Evolutionary conservation across 2,329 filamentous ascomycete species (phyloP).

Genomic region (Alternaria viburni): DNA sequence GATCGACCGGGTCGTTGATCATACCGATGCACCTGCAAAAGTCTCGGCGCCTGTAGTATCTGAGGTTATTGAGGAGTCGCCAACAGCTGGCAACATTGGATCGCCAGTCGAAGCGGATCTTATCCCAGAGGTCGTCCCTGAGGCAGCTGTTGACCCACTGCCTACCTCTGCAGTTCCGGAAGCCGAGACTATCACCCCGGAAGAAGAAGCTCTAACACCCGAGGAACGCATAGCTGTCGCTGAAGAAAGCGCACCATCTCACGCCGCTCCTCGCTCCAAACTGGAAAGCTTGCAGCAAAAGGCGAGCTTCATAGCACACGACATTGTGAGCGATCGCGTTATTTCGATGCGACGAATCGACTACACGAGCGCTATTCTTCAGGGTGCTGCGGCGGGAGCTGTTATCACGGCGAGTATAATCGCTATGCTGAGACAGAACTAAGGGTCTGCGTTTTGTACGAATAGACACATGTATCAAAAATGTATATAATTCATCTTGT

Average conservation of each 20-base stretch:
- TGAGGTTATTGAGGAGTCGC: conserved; percentile 14
- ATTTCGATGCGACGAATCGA: conserved; percentile 55
- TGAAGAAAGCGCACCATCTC: conserved; percentile 16
- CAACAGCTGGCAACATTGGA: conserved; percentile 5
- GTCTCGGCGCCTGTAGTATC: conserved; percentile 3
- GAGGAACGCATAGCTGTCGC: conserved; percentile 25
- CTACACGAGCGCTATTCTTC: conserved; percentile 53
- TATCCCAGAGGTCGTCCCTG: conserved; percentile 2
- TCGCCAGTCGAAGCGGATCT: conserved; percentile 4
- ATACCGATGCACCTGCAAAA: not conserved
- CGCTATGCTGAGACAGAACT: conserved; percentile 30
- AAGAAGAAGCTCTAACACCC: conserved; percentile 8
- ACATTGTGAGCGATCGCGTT: conserved; percentile 53
- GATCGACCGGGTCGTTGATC: conserved; percentile 28
- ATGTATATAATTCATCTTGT: not conserved
- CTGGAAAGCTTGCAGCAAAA: conserved; percentile 31
- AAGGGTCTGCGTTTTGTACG: conserved; percentile 6
- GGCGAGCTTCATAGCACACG: conserved; percentile 29
- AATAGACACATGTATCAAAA: conserved; percentile 1
- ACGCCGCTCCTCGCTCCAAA: conserved; percentile 10
- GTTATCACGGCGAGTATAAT: conserved; percentile 40
- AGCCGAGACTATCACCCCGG: conserved; percentile 9
- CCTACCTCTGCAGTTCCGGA: conserved; percentile 9
- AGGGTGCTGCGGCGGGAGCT: conserved; percentile 53
- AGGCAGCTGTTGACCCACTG: conserved; percentile 4